Base-by-base conservation (phyloP, 768 basidiomycete species). In the Suillus subalutaceus region DNA sequence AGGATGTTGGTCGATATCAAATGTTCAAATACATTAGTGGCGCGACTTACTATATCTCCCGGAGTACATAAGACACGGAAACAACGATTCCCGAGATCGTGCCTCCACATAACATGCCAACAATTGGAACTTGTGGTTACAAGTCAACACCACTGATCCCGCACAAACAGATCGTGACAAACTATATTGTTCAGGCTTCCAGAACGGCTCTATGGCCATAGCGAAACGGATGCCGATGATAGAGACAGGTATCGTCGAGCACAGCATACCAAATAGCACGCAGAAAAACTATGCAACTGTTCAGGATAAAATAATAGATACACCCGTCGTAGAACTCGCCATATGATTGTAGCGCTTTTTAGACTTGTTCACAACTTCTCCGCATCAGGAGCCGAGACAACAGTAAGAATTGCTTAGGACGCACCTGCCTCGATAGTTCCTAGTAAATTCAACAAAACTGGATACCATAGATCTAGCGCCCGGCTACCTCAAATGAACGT, bases 51-150 rank as follows among this genome's bases (percentile, higher is more conserved):
- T 86, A 82, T 26, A 96, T 77, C 70, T 95, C 92, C 67, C 87
- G 91, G 56, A 93, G 80, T n/a, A 94, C 84, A 63, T 85, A 88
- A 63, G 84, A 86, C 4, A 90, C 80, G 3, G 89, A 83, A 0
- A 96, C 86, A 2, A 92, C 88, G 8, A 95, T 85, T 0, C 88
- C 87, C 0, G 90, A 89, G 62, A 96, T 90, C 1, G 92, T 88
- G 63, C 85, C 87, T 2, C 93, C 93, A 48, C 92, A 90, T 3
- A 95, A 81, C 94, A 95, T 96, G 8, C 94, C 93, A 9, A 93
- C 83, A 62, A 94, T 86, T 6, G 91, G 93, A 62, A 94, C 92
- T 93, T 67, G 60, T 38, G n/a, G 23, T 56, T 20, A 30, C 20
- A 58, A 56, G 18, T 37, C 10, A 66, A 43, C 10, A 20, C 9